phyloP scores from a whole-genome alignment of 176 grass and related monocot genomes.

The Aegilops tauschii region DNA sequence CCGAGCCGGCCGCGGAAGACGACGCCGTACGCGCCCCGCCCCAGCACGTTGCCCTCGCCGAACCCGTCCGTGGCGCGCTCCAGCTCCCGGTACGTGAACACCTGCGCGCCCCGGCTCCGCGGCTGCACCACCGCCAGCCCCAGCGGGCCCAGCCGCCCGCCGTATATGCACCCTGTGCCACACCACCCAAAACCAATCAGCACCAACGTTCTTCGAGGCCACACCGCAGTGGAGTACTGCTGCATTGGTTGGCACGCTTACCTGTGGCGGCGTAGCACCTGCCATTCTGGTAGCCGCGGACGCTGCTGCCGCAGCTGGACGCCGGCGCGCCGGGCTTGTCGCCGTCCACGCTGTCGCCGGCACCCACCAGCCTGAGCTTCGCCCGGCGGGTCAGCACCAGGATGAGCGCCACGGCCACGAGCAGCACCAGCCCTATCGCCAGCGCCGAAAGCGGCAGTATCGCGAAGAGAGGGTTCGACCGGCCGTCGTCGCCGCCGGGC shows the following conservation, averaged over 20 bases:
- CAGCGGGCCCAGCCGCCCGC: conserved; percentile 60
- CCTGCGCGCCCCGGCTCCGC: conserved; percentile 60
- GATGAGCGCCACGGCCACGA: conserved; percentile 33
- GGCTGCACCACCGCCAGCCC: conserved; percentile 48
- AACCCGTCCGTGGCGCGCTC: conserved; percentile 87
- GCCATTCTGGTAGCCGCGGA: conserved; percentile 17
- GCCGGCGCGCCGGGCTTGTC: conserved; percentile 28
- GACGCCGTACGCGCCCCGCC: conserved; percentile 48
- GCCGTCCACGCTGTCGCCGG: neutral
- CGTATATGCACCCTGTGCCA: conserved; percentile 68
- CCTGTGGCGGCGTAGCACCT: conserved; percentile 32
- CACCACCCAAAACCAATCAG: conserved; percentile 5
- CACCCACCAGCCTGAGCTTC: neutral
- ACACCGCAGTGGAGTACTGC: too few species aligned
- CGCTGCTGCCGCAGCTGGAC: conserved; percentile 37
- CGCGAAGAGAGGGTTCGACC: conserved; percentile 28
- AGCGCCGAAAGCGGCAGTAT: conserved; percentile 43
- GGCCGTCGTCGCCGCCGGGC: neutral
- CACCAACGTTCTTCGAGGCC: neutral
- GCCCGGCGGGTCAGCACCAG: conserved; percentile 18
- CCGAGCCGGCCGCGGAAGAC: conserved; percentile 74
- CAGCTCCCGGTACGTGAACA: conserved; percentile 95
- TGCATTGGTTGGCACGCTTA: neutral
- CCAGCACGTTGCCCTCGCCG: conserved; percentile 76
- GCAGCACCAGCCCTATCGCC: conserved; percentile 29